Percentiles rank a stretch among this genome's conserved stretches.
Evolutionary conservation across 108 stramenopile species (phyloP).

Genomic region (Bacterosira constricta): DNA sequence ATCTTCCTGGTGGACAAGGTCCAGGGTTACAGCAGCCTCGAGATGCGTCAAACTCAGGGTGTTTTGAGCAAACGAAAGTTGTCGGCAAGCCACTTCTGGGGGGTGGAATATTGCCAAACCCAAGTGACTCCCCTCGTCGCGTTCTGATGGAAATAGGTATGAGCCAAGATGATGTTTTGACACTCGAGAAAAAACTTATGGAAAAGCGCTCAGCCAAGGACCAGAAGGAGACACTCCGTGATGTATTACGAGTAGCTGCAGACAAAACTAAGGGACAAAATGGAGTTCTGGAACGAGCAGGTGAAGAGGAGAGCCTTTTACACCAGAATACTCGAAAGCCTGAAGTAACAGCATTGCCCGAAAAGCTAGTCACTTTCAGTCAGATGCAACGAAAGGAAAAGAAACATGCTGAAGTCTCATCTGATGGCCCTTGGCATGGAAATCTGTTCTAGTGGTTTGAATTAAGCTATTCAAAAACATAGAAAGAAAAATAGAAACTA

Average conservation of each 20-base stretch:
- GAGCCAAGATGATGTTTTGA: conserved; percentile 48
- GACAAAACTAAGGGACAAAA: conserved; percentile 63
- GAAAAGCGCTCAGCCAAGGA: conserved; percentile 85
- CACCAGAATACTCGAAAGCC: conserved; percentile 47
- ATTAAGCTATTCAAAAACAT: neutral
- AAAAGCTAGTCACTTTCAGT: conserved; percentile 75
- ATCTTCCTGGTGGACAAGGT: conserved; percentile 89
- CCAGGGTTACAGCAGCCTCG: conserved; percentile 66
- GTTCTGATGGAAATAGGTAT: conserved; percentile 71
- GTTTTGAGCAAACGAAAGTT: conserved; percentile 82
- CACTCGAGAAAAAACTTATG: conserved; percentile 62
- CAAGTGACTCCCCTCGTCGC: conserved; percentile 77
- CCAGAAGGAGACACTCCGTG: conserved; percentile 84
- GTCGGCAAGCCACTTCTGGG: conserved; percentile 77
- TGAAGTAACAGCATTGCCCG: conserved; percentile 64
- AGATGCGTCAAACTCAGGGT: conserved; percentile 26
- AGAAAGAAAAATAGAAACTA: neutral
- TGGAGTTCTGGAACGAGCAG: conserved; percentile 67
- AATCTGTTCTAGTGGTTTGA: conserved; percentile 22
- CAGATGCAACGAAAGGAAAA: conserved; percentile 57
- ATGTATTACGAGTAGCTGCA: conserved; percentile 75
- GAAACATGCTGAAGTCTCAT: conserved; percentile 13
- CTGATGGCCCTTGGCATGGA: conserved; percentile 42
- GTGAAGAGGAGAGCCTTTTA: conserved; percentile 69
- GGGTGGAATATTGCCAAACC: conserved; percentile 77